Percentiles rank a stretch among this genome's conserved stretches.
Evolutionary conservation across 495 filamentous ascomycete species (phyloP).

Genomic region (Podospora conica): DNA sequence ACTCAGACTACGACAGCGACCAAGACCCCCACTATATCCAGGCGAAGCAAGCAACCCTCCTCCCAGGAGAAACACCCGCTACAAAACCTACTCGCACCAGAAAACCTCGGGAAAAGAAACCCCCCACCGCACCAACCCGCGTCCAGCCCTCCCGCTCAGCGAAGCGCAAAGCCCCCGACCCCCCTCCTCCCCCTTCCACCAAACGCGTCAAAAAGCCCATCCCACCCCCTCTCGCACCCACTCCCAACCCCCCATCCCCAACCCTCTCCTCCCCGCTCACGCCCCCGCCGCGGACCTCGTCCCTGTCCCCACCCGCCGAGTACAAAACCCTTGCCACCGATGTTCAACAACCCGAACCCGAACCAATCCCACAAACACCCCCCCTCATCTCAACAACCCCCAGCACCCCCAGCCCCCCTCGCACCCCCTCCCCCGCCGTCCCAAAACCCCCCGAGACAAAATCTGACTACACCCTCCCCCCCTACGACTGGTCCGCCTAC

Average conservation of each 20-base stretch:
- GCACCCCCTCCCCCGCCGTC: background rate
- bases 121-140: conserved; percentile 14
- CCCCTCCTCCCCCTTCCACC: background rate
- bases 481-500: background rate
- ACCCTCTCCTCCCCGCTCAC: background rate
- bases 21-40: background rate
- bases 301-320: background rate
- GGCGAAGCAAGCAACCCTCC: background rate
- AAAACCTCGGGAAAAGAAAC: conserved; percentile 1
- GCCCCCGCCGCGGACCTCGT: background rate
- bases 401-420: background rate
- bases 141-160: conserved; percentile 23
- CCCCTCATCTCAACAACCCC: background rate
- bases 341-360: background rate
- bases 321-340: background rate
- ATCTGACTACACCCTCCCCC: background rate
- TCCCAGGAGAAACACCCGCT: background rate
- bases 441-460: background rate
- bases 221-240: background rate
- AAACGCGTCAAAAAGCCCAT: background rate
- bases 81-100: background rate
- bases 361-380: background rate
- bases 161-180: conserved; percentile 16
- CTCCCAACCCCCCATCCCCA: background rate
- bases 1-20: background rate